A percentile compares a stretch with the other conserved stretches of the same genome.
These are phyloP conservation scores for Kandelia obovata DNA, from an alignment of 345 rosid species.

Conservation along the genomic window DNA sequence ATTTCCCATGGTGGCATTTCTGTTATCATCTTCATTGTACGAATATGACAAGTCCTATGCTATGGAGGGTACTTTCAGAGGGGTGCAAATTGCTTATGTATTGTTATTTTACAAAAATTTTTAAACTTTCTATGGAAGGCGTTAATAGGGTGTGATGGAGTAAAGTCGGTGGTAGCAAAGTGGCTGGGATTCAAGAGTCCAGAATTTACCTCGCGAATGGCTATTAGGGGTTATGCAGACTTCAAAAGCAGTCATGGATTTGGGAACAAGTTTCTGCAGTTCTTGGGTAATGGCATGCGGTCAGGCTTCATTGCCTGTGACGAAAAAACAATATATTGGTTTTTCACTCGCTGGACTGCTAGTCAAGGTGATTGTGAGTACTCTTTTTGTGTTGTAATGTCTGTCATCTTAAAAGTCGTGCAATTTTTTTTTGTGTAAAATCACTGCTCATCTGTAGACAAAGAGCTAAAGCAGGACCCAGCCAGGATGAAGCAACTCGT, in stretches of 20 bases:
- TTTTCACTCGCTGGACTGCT: conserved; percentile 36
- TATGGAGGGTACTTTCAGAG: too few relatives aligned
- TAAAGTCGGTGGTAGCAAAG: conserved; percentile 58
- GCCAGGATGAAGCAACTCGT: conserved; percentile 41
- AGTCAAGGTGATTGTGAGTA: conserved; percentile 24
- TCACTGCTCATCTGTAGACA: not conserved
- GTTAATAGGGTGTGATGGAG: conserved; percentile 72
- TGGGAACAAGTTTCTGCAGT: conserved; percentile 32
- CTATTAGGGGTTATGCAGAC: conserved; percentile 44
- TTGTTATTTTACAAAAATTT: too few relatives aligned
- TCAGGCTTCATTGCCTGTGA: conserved; percentile 52
- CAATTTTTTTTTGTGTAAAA: not conserved
- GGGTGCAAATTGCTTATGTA: too few relatives aligned
- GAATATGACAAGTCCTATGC: too few relatives aligned
- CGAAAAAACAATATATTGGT: conserved; percentile 43
- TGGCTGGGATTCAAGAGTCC: conserved; percentile 61
- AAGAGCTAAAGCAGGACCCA: conserved; percentile 29
- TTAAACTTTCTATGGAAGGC: conserved; percentile 29
- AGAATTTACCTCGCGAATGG: conserved; percentile 30
- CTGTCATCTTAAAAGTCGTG: not conserved
- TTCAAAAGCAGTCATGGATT: conserved; percentile 38
- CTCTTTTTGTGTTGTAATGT: not conserved
- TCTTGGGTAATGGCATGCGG: conserved; percentile 45
- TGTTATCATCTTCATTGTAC: not conserved
- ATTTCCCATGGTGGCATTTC: not conserved